Evolutionary conservation across 139 green algal genomes (phyloP).

Genomic region (Coccomyxa sp.): DNA sequence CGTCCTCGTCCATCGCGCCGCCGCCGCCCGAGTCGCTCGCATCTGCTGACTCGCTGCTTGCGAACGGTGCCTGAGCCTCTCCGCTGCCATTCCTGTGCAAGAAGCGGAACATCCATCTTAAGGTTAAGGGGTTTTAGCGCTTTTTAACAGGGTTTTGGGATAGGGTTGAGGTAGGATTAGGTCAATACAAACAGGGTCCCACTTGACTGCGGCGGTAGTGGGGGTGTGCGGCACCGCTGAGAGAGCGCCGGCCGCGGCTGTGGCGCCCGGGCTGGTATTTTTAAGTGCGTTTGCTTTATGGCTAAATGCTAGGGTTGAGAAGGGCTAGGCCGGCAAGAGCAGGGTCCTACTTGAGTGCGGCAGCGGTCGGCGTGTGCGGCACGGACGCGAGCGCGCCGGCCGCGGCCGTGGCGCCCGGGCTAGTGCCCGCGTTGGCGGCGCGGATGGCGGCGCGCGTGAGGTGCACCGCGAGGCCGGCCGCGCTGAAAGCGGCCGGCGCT

Average conservation of each 20-base stretch:
- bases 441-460: not conserved
- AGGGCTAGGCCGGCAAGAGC: too few relatives aligned
- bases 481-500: not conserved
- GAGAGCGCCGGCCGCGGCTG: not conserved
- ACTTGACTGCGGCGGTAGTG: too few relatives aligned
- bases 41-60: conserved; percentile 12
- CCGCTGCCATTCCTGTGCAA: not conserved
- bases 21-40: not conserved
- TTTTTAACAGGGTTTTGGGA: too few relatives aligned
- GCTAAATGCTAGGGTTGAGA: too few relatives aligned
- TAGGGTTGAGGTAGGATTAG: too few relatives aligned
- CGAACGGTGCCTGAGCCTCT: not conserved
- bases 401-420: not conserved
- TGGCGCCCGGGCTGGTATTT: not conserved
- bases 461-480: not conserved
- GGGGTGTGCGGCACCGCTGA: too few relatives aligned
- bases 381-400: not conserved
- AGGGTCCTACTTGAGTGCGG: too few relatives aligned
- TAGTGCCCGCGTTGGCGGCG: not conserved
- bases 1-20: conserved; percentile 17
- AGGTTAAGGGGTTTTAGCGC: not conserved
- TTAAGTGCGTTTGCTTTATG: not conserved
- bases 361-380: too few relatives aligned
- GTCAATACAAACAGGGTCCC: too few relatives aligned
- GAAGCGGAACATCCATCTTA: not conserved